Evolutionary conservation across 176 grass and related monocot species (phyloP), one percentile per base, ranked within the genome.

Genomic region (Eragrostis nindensis): DNA sequence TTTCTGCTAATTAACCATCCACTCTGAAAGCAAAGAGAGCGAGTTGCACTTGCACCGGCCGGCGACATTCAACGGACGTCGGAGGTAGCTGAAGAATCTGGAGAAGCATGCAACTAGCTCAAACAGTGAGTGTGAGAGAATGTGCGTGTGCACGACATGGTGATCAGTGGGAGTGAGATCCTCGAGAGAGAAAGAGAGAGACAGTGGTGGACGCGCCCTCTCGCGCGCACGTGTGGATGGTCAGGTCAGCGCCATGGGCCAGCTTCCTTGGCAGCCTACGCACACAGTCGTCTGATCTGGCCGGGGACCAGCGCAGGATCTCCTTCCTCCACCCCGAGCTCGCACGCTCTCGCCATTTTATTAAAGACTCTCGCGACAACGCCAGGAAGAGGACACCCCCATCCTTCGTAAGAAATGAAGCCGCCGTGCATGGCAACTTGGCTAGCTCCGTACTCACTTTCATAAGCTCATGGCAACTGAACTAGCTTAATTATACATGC

Each of bases 241-340:
- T 79, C 80, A 66, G 68, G 80, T 79, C 80, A 66, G 68, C 68
- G 80, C 86, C 80, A 88, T 88, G 74, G 80, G 59, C 80, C 57
- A 61, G 10, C 86, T 73, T 15, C 10, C 36, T 68, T 29, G 43
- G 66, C 21, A 48, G 59, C 38, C 22, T 62, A 50, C 27, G 8
- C 24, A 22, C 15, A 10, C 56, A 50, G 40, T 60, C 65, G 73
- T 83, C 74, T 41, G 63, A 83, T 82, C 83, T 64, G 68, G 25
- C 62, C 25, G 45, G 92, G 89, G 92, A 92, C 92, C 92, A 92
- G 83, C 43, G 79, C 75, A 77, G 73, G 70, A 80, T 65, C 73
- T 75, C 26, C 79, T 76, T 67, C 79, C 54, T 60, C 60, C 76
- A 19, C 68, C 61, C 71, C 60, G 22, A 52, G 61, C 69, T 59